These are phyloP conservation scores for Daldinia concentrica DNA, from an alignment of 495 filamentous ascomycete genomes.

Conservation along the genomic window DNA sequence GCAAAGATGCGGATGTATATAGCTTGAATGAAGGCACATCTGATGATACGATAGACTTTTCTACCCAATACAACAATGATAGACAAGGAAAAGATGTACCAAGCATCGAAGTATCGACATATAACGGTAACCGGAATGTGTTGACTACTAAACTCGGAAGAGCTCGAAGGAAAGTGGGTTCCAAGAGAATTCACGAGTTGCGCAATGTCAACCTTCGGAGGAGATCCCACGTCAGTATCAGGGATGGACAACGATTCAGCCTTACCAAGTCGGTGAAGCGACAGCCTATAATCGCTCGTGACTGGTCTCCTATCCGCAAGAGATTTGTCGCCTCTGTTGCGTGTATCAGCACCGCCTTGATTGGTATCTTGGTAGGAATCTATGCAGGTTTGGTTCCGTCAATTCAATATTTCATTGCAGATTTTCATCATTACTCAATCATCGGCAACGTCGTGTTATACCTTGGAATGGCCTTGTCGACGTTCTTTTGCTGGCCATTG, in stretches of 20 bases:
- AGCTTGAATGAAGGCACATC: slow-evolving; percentile 48
- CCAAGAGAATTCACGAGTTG: slow-evolving; percentile 36
- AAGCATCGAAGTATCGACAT: slow-evolving; percentile 23
- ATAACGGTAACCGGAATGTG: slow-evolving; percentile 25
- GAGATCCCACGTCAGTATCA: slow-evolving; percentile 54
- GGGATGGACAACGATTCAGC: slow-evolving; percentile 59
- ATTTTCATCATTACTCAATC: slow-evolving; percentile 70
- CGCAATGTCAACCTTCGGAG: slow-evolving; percentile 50
- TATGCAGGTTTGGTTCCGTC: slow-evolving; percentile 79
- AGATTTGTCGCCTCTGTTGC: slow-evolving; percentile 70
- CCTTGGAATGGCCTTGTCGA: slow-evolving; percentile 71
- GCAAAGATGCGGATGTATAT: slow-evolving; percentile 41
- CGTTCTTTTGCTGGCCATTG: slow-evolving; percentile 75
- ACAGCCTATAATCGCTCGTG: slow-evolving; percentile 65
- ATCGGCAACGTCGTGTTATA: slow-evolving; percentile 78
- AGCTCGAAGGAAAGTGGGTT: slow-evolving; percentile 22
- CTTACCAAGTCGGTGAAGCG: slow-evolving; percentile 61
- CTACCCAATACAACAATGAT: slow-evolving; percentile 35
- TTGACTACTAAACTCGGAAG: slow-evolving; percentile 28
- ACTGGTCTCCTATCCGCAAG: slow-evolving; percentile 72
- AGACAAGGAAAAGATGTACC: slow-evolving; percentile 20
- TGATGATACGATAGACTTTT: slow-evolving; percentile 44
- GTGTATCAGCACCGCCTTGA: slow-evolving; percentile 73
- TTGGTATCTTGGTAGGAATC: slow-evolving; percentile 75
- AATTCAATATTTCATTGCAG: slow-evolving; percentile 76